Evolutionary conservation across 176 grass and related monocot species (phyloP).

Genomic region (Oryza rufipogon): DNA sequence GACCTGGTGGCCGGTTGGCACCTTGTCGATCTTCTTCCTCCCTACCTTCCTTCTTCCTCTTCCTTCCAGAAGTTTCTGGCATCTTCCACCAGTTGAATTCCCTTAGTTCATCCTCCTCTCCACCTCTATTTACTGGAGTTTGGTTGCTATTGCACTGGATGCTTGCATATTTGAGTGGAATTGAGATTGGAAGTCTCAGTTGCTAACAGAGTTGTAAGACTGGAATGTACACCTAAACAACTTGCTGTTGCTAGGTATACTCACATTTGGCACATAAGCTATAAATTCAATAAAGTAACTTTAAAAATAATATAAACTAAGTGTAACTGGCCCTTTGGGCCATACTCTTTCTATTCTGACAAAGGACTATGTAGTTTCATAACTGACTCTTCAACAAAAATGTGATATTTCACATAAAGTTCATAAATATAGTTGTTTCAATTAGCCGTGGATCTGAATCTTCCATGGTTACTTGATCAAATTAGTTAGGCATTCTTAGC

Average conservation of each 20-base stretch:
- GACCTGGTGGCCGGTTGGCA: too few relatives aligned
- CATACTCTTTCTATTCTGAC: conserved; percentile 1
- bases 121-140: too few relatives aligned
- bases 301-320: background rate
- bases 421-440: background rate
- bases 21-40: too few relatives aligned
- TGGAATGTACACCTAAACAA: background rate
- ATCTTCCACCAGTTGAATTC: too few relatives aligned
- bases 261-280: conserved; percentile 6
- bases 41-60: too few relatives aligned
- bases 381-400: background rate
- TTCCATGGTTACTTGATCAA: conserved; percentile 11
- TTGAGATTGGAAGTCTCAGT: too few relatives aligned
- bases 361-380: background rate
- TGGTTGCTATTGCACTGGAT: too few relatives aligned
- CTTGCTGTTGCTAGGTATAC: background rate
- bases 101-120: too few relatives aligned
- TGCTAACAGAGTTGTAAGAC: background rate
- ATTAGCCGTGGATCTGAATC: background rate
- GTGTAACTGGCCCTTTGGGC: background rate
- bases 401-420: background rate
- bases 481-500: background rate
- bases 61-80: too few relatives aligned
- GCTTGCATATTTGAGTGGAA: too few relatives aligned
- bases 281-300: background rate